Evolutionary conservation across 2,329 filamentous ascomycete genomes (phyloP), one percentile per base, ranked within the genome.

Genomic region (Dactylellina haptotyla): DNA sequence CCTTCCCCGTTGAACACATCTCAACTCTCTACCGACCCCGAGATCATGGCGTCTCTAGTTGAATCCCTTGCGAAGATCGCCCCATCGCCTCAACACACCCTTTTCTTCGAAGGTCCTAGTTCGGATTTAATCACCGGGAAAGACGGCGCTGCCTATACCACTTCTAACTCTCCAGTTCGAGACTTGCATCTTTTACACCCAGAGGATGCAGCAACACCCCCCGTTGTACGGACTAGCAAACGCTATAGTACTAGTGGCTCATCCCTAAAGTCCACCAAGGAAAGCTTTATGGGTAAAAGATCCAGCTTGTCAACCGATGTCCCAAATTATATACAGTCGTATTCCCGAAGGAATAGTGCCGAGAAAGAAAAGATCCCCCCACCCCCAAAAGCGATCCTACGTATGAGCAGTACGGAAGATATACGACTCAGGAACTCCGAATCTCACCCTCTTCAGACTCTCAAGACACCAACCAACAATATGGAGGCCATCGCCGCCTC

Each of bases 171-270:
- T 37, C 54, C 63, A 43, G 51, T 57, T 57, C 59, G 76, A 43
- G 76, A 77, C 45, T 69, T 75, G 48, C 81, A 83, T 53, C 82
- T 83, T 76, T 75, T 84, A 61, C 83, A 84, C 75, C 82, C 84
- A 34, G 85, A 87, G 79, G 85, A 87, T 81, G 85, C 85, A 43
- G 86, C 86, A 30, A 83, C 84, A 73, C 82, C 92, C 10, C 92
- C 93, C 16, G 86, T 94, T 62, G 86, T 96, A 77, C 89, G 90
- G 75, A 96, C 93, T 30, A 87, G 92, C 30, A 93, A 93, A 80
- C 90, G 89, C 5, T 91, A 91, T 0, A 92, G 90, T 56, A 82
- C 91, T 57, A 51, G 75, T 71, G 51, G 64, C n/a, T 57, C 65
- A 34, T 62, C 72, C 58, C 10, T 75, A 61, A 46, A 58, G 71